Evolutionary conservation across 192 early-diverging fungal species (phyloP), one percentile per base, ranked within the genome.

Genomic region (Dissophora globulifera): DNA sequence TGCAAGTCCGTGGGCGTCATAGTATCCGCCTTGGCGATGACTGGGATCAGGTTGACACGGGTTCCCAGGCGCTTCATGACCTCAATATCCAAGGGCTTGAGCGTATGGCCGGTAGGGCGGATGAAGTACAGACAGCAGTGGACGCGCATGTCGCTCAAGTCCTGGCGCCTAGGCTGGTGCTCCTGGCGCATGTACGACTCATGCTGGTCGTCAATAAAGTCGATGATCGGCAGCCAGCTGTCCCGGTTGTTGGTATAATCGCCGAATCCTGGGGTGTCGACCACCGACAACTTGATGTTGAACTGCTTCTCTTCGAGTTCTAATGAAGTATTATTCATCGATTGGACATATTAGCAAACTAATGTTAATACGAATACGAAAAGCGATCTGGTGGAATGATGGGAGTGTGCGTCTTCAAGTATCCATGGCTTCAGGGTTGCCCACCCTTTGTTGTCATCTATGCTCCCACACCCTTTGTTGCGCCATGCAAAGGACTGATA

Each of bases 81-180:
- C 69, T 95, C 94, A 75, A 99, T 93, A 69, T 99, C 97, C 41
- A 98, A 86, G 46, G 96, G 93, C 78, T 92, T 91, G 47, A 95
- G 79, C 10, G 92, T 98, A 85, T 98, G 96, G 29, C 97, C 97
- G 54, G 95, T 96, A 41, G 97, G 96, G 47, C 92, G 95, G 82
- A 99, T 96, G 80, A 99, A 99, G 85, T 99, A 99, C 62, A 99
- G 82, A 81, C 97, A 99, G 65, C 92, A 94, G 84, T 99, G 95
- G 26, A 99, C 96, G 46, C 97, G 89, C 88, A 98, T 88, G 78
- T 99, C 96, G 67, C 96, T 92, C 38, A 91, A 82, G 56, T 92
- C 89, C 54, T 93, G 90, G 69, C 97, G 87, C 59, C 90, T 85
- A 32, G 92, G 89, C 78, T 93, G 88, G 67, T 91, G 85, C 78